A percentile compares a stretch with the other conserved stretches of the same genome.
phyloP scores from a whole-genome alignment of 306 rosid genomes.

The Luffa aegyptiaca region DNA sequence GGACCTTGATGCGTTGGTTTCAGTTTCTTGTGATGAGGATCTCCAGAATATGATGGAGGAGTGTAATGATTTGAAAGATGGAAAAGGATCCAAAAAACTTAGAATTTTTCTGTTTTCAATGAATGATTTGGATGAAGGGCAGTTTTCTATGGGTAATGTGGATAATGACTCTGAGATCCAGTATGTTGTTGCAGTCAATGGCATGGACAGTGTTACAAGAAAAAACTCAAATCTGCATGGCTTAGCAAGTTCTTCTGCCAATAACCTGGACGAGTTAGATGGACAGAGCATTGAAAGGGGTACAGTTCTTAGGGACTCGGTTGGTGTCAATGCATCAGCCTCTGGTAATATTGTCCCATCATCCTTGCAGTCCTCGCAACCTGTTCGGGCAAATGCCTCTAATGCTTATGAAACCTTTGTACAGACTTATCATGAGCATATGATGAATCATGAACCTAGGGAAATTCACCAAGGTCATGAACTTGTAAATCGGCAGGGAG shows the following conservation, averaged over 20 bases:
- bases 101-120: constrained; percentile 60
- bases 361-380: constrained; percentile 22
- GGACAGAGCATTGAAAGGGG: constrained; percentile 32
- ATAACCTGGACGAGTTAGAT: constrained; percentile 27
- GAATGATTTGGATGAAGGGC: constrained; percentile 57
- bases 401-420: constrained; percentile 28
- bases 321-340: constrained; percentile 17
- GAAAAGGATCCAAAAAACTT: constrained; percentile 46
- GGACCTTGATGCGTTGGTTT: constrained; percentile 89
- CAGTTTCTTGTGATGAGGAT: constrained; percentile 75
- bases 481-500: constrained; percentile 33
- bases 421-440: constrained; percentile 22
- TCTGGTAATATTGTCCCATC: constrained; percentile 24
- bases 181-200: constrained; percentile 69
- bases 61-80: constrained; percentile 35
- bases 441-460: constrained; percentile 25
- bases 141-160: constrained; percentile 36
- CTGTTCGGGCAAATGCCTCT: constrained; percentile 28
- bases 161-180: constrained; percentile 63
- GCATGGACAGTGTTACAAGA: constrained; percentile 56
- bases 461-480: constrained; percentile 32
- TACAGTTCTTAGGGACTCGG: constrained; percentile 18
- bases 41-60: constrained; percentile 82
- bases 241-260: constrained; percentile 30
- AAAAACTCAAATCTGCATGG: constrained; percentile 30